Conservation (phyloP, 2,329 filamentous ascomycete genomes). For the Fonsecaea monophora region DNA sequence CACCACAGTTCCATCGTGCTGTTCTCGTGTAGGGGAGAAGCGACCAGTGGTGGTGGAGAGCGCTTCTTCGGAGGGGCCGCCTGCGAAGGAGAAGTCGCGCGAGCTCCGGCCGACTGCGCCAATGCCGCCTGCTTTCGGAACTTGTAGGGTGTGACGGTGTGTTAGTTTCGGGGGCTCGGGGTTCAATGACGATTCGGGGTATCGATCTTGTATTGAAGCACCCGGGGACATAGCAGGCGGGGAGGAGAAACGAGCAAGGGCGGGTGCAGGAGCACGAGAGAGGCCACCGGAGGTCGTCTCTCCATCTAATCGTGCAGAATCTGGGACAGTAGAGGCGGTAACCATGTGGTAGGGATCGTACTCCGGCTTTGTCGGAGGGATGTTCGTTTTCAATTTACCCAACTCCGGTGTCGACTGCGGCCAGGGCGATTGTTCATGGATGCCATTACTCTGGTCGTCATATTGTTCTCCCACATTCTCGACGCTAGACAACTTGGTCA, state of each 20-base stretch:
- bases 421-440: conserved; percentile 41
- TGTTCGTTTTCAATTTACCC: conserved; percentile 28
- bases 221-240: conserved; percentile 65
- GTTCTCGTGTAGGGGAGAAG: conserved; percentile 72
- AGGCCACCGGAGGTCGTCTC: conserved; percentile 14
- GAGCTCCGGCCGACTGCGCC: conserved; percentile 66
- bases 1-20: conserved; percentile 43
- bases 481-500: conserved; percentile 38
- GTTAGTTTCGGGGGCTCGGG: conserved; percentile 67
- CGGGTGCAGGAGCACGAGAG: conserved; percentile 15
- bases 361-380: conserved; percentile 36
- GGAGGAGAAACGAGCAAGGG: conserved; percentile 49
- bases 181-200: conserved; percentile 53
- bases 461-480: conserved; percentile 34
- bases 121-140: conserved; percentile 67
- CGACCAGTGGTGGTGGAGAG: conserved; percentile 73
- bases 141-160: conserved; percentile 87
- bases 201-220: conserved; percentile 43
- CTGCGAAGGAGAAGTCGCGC: conserved; percentile 65
- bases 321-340: conserved; percentile 46
- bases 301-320: conserved; percentile 39
- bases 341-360: conserved; percentile 42
- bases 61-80: conserved; percentile 61
- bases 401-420: conserved; percentile 42
- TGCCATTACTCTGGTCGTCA: conserved; percentile 26